Percentiles rank a stretch among this genome's conserved stretches.
These are phyloP conservation scores for Phialophora tarda DNA, from an alignment of 2,329 filamentous ascomycete genomes.

Conservation along the genomic window DNA sequence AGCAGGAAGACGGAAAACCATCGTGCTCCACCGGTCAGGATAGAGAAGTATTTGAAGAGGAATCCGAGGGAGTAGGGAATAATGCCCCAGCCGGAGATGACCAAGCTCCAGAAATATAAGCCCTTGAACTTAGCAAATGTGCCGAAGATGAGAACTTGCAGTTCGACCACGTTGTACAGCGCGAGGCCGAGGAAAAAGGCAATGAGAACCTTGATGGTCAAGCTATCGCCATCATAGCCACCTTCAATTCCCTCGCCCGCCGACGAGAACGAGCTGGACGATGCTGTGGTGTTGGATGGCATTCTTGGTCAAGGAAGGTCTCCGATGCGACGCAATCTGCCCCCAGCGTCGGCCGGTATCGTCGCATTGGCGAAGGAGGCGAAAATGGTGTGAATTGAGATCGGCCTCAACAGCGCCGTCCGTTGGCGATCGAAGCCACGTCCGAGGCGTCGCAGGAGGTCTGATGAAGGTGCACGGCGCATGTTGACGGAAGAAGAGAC, in stretches of 20 bases:
- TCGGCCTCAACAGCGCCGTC: not conserved
- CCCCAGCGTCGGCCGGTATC: not conserved
- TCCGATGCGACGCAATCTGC: not conserved
- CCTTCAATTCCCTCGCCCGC: constrained; percentile 31
- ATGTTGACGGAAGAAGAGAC: constrained; percentile 1
- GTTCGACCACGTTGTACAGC: constrained; percentile 58
- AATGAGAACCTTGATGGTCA: constrained; percentile 51
- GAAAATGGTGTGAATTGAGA: not conserved
- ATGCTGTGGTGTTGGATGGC: constrained; percentile 24
- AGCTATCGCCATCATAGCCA: constrained; percentile 41
- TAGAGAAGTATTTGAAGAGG: constrained; percentile 54
- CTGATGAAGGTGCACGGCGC: not conserved
- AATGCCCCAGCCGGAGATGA: constrained; percentile 52
- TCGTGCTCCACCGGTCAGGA: constrained; percentile 40
- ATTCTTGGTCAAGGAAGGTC: constrained; percentile 6
- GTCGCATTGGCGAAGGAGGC: constrained; percentile 1
- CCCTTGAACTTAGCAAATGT: constrained; percentile 55
- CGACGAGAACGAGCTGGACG: constrained; percentile 27
- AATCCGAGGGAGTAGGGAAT: constrained; percentile 55
- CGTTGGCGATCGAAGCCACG: not conserved
- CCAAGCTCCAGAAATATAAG: constrained; percentile 59
- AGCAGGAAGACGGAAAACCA: constrained; percentile 52
- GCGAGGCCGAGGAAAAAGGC: constrained; percentile 55
- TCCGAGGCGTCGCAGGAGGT: not conserved
- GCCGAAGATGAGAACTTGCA: constrained; percentile 56